A percentile compares a stretch with the other conserved stretches of the same genome.
Conservation (phyloP, 176 grass and related monocot species). For the Oryza officinalis region DNA sequence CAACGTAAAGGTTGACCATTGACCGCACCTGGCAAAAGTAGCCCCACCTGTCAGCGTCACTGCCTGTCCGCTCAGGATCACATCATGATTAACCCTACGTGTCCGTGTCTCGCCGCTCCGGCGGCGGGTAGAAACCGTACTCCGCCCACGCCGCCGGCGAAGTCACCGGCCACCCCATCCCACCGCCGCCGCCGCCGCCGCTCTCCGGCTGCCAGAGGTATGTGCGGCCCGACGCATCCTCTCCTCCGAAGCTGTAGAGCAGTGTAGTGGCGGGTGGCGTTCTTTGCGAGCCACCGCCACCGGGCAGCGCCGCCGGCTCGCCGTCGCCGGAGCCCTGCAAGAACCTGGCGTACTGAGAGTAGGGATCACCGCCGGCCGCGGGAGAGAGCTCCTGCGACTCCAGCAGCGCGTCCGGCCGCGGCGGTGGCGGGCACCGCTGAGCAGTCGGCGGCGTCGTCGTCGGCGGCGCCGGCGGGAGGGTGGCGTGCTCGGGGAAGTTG, state of each 20-base stretch:
- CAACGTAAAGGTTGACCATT: neutral
- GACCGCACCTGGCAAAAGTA: neutral
- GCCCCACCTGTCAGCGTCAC: neutral
- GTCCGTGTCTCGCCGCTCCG: conserved; percentile 16
- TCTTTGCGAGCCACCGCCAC: neutral
- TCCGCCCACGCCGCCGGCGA: conserved; percentile 37
- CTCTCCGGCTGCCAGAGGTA: neutral
- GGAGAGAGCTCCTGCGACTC: conserved; percentile 25
- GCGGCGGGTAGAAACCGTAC: conserved; percentile 23
- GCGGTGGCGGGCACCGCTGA: neutral
- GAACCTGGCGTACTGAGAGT: conserved; percentile 45
- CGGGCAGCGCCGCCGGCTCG: neutral
- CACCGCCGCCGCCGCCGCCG: neutral
- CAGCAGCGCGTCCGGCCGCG: conserved; percentile 34
- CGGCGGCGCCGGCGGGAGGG: neutral
- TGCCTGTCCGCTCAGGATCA: too few relatives aligned
- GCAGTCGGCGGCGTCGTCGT: neutral
- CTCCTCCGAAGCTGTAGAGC: conserved; percentile 17
- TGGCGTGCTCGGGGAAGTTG: conserved; percentile 70
- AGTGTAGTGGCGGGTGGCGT: conserved; percentile 22
- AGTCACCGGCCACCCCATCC: neutral
- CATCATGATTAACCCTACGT: conserved; percentile 7
- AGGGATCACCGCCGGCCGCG: neutral
- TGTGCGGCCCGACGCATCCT: neutral
- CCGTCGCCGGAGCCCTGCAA: conserved; percentile 17